These are phyloP conservation scores for Neurospora tetrasperma DNA, from an alignment of 495 filamentous ascomycete species.

Conservation along the genomic window DNA sequence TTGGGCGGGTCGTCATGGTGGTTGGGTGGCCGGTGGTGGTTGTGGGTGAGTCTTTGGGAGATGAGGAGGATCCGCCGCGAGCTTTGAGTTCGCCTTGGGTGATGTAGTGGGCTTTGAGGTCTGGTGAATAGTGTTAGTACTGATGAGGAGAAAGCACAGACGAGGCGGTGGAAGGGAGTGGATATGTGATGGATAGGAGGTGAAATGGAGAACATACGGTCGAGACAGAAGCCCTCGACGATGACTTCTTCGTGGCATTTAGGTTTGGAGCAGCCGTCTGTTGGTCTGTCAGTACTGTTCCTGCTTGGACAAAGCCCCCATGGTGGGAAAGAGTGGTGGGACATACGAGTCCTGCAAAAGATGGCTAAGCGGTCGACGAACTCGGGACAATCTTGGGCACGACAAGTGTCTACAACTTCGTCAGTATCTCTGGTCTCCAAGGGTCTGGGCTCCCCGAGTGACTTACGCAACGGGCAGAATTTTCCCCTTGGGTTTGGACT, in stretches of 20 bases:
- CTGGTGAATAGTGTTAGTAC: constrained; percentile 1
- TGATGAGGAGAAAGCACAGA: background rate
- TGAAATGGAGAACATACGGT: too few relatives aligned
- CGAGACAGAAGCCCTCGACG: constrained; percentile 14
- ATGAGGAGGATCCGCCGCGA: background rate
- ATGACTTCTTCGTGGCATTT: constrained; percentile 14
- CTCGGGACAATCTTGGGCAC: constrained; percentile 8
- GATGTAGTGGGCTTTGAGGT: constrained; percentile 19
- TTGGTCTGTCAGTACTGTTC: background rate
- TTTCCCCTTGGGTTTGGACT: background rate
- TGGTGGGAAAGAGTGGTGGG: background rate
- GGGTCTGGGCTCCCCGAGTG: background rate
- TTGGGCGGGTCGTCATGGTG: background rate
- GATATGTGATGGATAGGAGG: too few relatives aligned
- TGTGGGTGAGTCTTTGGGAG: background rate
- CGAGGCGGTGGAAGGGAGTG: background rate
- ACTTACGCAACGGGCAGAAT: constrained; percentile 17
- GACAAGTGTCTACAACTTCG: constrained; percentile 13
- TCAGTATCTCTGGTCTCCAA: background rate
- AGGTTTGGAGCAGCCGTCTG: constrained; percentile 12
- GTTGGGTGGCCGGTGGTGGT: background rate
- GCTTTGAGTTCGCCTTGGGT: constrained; percentile 11
- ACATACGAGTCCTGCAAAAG: constrained; percentile 14
- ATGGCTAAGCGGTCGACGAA: constrained; percentile 10
- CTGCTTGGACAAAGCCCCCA: background rate